Conservation (phyloP, 768 basidiomycete genomes). For the Agaricus bisporus region DNA sequence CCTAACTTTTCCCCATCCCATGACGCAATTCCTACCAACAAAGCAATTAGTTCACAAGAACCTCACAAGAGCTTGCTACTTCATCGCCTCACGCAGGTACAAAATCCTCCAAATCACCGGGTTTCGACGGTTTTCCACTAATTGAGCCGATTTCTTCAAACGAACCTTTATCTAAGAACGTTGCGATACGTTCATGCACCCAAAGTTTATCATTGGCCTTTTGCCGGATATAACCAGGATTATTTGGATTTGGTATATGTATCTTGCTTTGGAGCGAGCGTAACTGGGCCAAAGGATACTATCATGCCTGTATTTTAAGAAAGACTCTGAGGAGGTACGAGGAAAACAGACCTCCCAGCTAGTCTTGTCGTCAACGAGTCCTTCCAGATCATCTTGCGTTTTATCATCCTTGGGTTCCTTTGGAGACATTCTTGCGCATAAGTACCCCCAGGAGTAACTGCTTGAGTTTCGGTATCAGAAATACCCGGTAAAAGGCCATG, state of each 20-base stretch:
- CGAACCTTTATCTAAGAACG: conserved; percentile 26
- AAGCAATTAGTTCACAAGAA: background rate
- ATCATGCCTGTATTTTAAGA: background rate
- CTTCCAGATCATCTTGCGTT: background rate
- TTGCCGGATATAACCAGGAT: conserved; percentile 34
- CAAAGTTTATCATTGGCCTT: conserved; percentile 32
- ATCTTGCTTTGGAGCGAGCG: conserved; percentile 26
- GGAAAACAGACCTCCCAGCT: conserved; percentile 25
- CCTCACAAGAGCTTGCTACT: background rate
- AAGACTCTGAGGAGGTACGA: background rate
- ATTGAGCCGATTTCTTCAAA: conserved; percentile 32
- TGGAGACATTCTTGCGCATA: background rate
- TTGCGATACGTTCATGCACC: conserved; percentile 32
- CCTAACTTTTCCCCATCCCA: conserved; percentile 28
- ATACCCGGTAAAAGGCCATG: background rate
- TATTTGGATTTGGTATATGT: conserved; percentile 25
- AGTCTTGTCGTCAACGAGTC: conserved; percentile 16
- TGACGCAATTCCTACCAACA: conserved; percentile 27
- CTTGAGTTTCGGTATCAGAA: background rate
- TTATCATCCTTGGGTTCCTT: background rate
- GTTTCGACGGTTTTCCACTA: conserved; percentile 27
- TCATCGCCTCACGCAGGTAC: conserved; percentile 26
- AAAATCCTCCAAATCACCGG: conserved; percentile 25
- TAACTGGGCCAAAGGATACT: conserved; percentile 26
- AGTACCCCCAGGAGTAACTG: background rate